Evolutionary conservation across 73 alveolate species (phyloP), one percentile per base, ranked within the genome.

Genomic region (Paraurostyla sp.): DNA sequence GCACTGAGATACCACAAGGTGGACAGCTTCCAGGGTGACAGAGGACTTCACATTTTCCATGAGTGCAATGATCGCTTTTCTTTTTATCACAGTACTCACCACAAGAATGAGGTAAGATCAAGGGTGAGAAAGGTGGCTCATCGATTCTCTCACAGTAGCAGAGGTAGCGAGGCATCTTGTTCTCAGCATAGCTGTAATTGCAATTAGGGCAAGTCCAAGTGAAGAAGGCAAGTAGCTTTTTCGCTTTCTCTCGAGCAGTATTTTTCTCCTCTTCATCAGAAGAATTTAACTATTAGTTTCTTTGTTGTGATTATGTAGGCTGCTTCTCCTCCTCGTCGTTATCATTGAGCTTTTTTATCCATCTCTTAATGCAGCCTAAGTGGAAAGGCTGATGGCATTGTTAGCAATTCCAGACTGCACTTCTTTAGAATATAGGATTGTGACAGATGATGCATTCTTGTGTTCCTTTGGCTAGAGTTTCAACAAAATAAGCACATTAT

Each of bases 1-100:
- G 91, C 18, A 92, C 95, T 69, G 93, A 71, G 38, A 93, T 94
- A 38, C 91, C 91, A 83, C 99, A 97, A 80, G 97, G 99, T 20
- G 97, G 98, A 76, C 98, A 97, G 18, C 98, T 96, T 0, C 99
- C 99, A 40, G 99, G 99, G 85, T 97, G 99, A 85, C 99, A 97
- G 11, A 93, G 94, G 13, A 95, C 85, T 0, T 95, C 96, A 83
- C 99, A 97, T 63, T 84, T 92, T 43, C 83, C 88, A 82, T 97
- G 98, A 15, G 93, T 93, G 80, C 98, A 97, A 29, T 18, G 78
- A 83, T 87, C 94, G 71, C 89, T 95, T 83, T 96, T 89, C 86
- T 92, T 89, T 84, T 86, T 96, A 59, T 80, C 93, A 89, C 97
- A 96, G 56, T 87, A 84, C 87, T 94, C 92, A 11, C 98, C 97